Conservation (phyloP, 164 flowering plant genomes). For the Berberis vulgaris region DNA sequence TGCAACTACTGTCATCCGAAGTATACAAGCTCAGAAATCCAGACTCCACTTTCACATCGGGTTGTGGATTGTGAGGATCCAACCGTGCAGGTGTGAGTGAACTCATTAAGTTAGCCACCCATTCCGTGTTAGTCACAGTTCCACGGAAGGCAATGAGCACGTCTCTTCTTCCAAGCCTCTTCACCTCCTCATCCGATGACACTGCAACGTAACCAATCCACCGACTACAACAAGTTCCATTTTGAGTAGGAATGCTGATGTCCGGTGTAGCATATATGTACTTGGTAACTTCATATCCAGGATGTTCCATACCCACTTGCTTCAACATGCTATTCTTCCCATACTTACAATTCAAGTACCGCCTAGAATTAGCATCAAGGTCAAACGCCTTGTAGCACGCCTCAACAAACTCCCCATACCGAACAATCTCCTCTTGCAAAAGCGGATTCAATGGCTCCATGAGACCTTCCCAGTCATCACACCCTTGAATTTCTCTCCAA, state of each 20-base stretch:
- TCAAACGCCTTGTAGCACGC: constrained; percentile 77
- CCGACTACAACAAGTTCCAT: constrained; percentile 29
- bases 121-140: constrained; percentile 61
- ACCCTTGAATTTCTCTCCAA: constrained; percentile 73
- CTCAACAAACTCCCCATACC: constrained; percentile 57
- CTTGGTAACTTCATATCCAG: constrained; percentile 61
- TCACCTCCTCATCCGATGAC: constrained; percentile 34
- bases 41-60: constrained; percentile 54
- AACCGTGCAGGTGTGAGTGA: constrained; percentile 57
- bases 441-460: constrained; percentile 60
- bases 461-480: constrained; percentile 56
- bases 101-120: constrained; percentile 79
- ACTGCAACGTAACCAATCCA: constrained; percentile 86
- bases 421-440: constrained; percentile 50
- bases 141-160: constrained; percentile 62
- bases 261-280: constrained; percentile 77
- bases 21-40: constrained; percentile 28
- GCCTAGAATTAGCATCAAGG: constrained; percentile 51
- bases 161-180: constrained; percentile 60
- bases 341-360: constrained; percentile 66
- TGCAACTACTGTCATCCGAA: constrained; percentile 22
- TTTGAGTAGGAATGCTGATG: constrained; percentile 40
- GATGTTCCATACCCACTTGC: constrained; percentile 40
- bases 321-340: constrained; percentile 42
- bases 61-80: constrained; percentile 45